Conservation (phyloP, 441 rosid genomes). For the Adansonia rubrostipa region DNA sequence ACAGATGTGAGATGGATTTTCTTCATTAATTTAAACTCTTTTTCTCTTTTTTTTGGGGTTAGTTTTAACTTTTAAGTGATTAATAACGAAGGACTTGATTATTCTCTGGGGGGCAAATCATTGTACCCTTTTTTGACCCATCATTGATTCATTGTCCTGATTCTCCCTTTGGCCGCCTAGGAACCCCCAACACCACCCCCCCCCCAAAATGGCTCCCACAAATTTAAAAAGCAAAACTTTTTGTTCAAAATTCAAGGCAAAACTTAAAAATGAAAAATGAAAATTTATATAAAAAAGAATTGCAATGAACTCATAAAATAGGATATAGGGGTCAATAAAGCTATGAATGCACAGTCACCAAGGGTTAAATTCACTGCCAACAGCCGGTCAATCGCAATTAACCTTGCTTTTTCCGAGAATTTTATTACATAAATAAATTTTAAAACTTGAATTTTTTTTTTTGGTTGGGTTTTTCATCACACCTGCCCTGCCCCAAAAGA, state of each 20-base stretch:
- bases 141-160: conserved; percentile 7
- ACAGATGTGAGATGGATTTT: background rate
- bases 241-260: background rate
- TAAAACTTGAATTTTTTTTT: too few relatives aligned
- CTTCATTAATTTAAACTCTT: background rate
- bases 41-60: background rate
- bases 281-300: background rate
- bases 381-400: conserved; percentile 31
- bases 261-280: too few relatives aligned
- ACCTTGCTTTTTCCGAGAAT: background rate
- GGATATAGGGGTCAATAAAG: conserved; percentile 12
- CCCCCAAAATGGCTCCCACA: too few relatives aligned
- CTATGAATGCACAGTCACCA: conserved; percentile 28
- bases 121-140: background rate
- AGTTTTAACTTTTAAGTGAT: background rate
- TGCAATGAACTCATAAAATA: background rate
- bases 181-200: background rate
- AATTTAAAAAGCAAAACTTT: background rate
- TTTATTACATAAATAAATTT: too few relatives aligned
- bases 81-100: background rate
- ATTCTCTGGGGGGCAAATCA: conserved; percentile 8
- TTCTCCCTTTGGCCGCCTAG: background rate
- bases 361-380: conserved; percentile 30
- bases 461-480: too few relatives aligned
- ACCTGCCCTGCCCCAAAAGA: conserved; percentile 21